These are phyloP conservation scores for Akanthomyces muscarius DNA, from an alignment of 2,329 filamentous ascomycete genomes.

Conservation along the genomic window DNA sequence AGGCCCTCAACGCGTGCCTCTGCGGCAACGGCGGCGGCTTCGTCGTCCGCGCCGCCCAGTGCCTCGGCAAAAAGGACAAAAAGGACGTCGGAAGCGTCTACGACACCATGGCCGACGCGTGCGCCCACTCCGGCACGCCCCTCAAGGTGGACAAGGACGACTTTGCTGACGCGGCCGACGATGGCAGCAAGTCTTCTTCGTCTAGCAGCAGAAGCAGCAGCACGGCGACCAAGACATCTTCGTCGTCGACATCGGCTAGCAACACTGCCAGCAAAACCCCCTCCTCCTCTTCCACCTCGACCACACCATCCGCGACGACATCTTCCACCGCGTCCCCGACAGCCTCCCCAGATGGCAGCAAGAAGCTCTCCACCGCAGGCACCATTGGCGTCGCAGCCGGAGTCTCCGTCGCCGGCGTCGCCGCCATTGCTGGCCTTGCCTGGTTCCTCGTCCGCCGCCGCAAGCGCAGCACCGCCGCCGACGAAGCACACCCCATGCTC, in stretches of 20 bases:
- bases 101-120: constrained; percentile 36
- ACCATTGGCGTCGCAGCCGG: constrained; percentile 35
- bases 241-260: background rate
- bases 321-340: constrained; percentile 16
- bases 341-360: background rate
- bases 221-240: constrained; percentile 17
- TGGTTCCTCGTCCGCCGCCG: constrained; percentile 29
- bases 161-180: constrained; percentile 32
- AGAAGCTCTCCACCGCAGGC: constrained; percentile 26
- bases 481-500: constrained; percentile 32
- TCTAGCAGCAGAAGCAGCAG: background rate
- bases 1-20: constrained; percentile 40
- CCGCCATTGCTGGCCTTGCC: constrained; percentile 23
- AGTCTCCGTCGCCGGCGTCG: constrained; percentile 27
- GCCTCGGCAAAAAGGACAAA: constrained; percentile 34
- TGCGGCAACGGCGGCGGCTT: constrained; percentile 44
- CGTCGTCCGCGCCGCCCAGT: constrained; percentile 39
- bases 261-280: constrained; percentile 20
- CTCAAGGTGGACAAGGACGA: constrained; percentile 34
- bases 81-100: constrained; percentile 38
- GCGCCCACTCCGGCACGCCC: constrained; percentile 37
- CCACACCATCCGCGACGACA: constrained; percentile 20
- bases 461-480: constrained; percentile 21
- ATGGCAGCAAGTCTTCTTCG: constrained; percentile 17
- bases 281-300: constrained; percentile 8